phyloP scores from a whole-genome alignment of 768 basidiomycete genomes.

The Termitomyces sp. region DNA sequence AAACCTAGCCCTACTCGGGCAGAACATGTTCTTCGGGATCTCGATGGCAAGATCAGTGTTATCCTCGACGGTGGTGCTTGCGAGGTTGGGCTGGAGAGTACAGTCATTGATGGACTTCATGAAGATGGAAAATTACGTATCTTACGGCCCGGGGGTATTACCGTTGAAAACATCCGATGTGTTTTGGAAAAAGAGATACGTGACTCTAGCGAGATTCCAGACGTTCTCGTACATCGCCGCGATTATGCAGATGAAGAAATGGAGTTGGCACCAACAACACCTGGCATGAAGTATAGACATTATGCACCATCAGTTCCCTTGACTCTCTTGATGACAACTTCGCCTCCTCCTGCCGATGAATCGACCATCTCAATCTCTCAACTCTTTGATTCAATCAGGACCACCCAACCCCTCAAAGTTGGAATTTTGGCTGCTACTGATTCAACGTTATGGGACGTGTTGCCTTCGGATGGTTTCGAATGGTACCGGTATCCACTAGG shows the following conservation, averaged over 20 bases:
- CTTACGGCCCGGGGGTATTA: conserved; percentile 88
- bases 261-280: conserved; percentile 85
- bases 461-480: conserved; percentile 36
- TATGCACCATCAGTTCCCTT: conserved; percentile 93
- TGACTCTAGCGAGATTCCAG: conserved; percentile 37
- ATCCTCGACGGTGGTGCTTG: conserved; percentile 94
- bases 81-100: conserved; percentile 90
- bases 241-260: conserved; percentile 72
- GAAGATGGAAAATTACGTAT: conserved; percentile 76
- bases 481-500: conserved; percentile 60
- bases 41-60: conserved; percentile 68
- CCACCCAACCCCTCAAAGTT: conserved; percentile 42
- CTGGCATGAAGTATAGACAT: conserved; percentile 99
- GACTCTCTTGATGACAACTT: conserved; percentile 59
- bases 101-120: conserved; percentile 87
- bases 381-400: conserved; percentile 45
- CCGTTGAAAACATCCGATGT: conserved; percentile 80
- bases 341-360: conserved; percentile 38
- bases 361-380: conserved; percentile 28
- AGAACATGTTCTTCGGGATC: conserved; percentile 78
- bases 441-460: conserved; percentile 41
- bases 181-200: conserved; percentile 45
- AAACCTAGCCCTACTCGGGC: conserved; percentile 92
- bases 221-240: conserved; percentile 74
- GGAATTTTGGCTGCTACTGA: conserved; percentile 71